Evolutionary conservation across 1,284 basidiomycete genomes (phyloP).

Genomic region (Trametes pubescens): DNA sequence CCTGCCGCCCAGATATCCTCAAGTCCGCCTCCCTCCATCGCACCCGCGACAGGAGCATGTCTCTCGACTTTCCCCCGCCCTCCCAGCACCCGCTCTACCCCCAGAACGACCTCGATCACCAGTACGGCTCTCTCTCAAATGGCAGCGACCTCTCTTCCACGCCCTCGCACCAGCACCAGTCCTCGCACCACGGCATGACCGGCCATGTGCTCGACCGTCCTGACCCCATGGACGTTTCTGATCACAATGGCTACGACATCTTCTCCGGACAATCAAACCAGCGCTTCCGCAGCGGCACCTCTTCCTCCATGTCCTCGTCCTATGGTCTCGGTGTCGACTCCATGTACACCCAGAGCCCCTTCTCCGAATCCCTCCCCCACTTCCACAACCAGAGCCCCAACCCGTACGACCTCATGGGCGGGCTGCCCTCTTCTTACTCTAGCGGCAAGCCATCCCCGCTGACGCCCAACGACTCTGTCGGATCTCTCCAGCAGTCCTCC

Average conservation of each 20-base stretch:
- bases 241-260: constrained; percentile 61
- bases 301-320: constrained; percentile 63
- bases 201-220: constrained; percentile 43
- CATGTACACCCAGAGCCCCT: constrained; percentile 65
- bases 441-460: constrained; percentile 79
- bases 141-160: constrained; percentile 36
- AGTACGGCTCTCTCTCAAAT: constrained; percentile 39
- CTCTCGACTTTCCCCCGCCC: constrained; percentile 62
- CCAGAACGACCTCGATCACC: constrained; percentile 49
- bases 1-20: constrained; percentile 48
- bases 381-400: constrained; percentile 59
- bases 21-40: constrained; percentile 51
- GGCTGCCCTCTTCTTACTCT: constrained; percentile 66
- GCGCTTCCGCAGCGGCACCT: constrained; percentile 71
- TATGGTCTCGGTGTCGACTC: constrained; percentile 61
- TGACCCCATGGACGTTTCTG: constrained; percentile 43
- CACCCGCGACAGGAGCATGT: constrained; percentile 52
- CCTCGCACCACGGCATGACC: constrained; percentile 40
- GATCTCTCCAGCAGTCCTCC: constrained; percentile 60
- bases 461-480: constrained; percentile 70
- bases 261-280: constrained; percentile 57
- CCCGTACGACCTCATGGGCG: constrained; percentile 70
- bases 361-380: constrained; percentile 63
- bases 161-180: constrained; percentile 31
- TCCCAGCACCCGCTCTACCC: constrained; percentile 58